These are phyloP conservation scores for Aspergillus flavus DNA, from an alignment of 2,329 filamentous ascomycete genomes.

Conservation along the genomic window DNA sequence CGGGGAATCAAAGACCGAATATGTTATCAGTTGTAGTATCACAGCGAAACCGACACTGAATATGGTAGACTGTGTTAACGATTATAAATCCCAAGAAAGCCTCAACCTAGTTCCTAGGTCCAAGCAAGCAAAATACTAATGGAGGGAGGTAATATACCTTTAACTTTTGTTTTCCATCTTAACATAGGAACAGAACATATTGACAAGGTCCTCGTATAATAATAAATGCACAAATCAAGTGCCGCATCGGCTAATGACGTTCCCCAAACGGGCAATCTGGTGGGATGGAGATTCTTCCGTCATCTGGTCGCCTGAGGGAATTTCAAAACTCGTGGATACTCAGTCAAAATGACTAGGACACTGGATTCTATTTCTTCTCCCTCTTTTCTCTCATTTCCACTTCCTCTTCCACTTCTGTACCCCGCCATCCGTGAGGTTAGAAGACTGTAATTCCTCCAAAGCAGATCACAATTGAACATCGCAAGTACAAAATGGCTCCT, in stretches of 20 bases:
- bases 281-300: conserved; percentile 11
- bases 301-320: background rate
- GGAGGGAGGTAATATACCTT: background rate
- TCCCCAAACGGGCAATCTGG: conserved; percentile 6
- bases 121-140: background rate
- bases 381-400: background rate
- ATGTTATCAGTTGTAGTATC: background rate
- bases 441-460: background rate
- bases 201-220: background rate
- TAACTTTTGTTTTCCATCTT: background rate
- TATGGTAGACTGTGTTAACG: background rate
- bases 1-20: conserved; percentile 12
- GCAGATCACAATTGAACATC: background rate
- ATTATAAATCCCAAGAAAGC: background rate
- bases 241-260: conserved; percentile 14
- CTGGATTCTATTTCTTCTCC: background rate
- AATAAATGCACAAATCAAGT: conserved; percentile 8
- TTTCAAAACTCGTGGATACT: conserved; percentile 1
- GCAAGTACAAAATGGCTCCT: conserved; percentile 52
- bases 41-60: background rate
- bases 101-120: background rate
- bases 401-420: background rate
- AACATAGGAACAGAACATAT: background rate
- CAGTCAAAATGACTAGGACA: background rate
- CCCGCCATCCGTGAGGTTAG: background rate